phyloP scores from a whole-genome alignment of 73 alveolate genomes.

The Tetrahymena thermophila region DNA sequence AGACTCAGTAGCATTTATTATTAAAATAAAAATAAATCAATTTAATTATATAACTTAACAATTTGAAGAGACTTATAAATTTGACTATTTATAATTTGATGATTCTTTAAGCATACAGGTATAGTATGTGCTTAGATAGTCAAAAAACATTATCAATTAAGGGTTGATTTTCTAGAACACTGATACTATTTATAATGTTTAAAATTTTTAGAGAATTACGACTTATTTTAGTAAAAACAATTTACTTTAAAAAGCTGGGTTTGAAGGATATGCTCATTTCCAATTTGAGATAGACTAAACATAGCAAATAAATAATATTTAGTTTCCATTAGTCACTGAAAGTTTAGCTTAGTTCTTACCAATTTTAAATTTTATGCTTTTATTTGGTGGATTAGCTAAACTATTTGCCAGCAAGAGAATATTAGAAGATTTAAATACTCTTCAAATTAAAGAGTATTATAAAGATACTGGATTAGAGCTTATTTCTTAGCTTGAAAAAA shows the following conservation, averaged over 20 bases:
- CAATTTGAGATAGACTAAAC: not conserved
- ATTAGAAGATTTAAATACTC: not conserved
- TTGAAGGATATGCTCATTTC: not conserved
- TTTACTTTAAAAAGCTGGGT: not conserved
- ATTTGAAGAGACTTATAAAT: not conserved
- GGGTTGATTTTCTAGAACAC: not conserved
- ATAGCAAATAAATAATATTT: not conserved
- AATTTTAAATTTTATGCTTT: not conserved
- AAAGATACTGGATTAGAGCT: not conserved
- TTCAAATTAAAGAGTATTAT: not conserved
- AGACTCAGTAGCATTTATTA: not conserved
- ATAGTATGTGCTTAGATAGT: not conserved
- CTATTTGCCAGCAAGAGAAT: not conserved
- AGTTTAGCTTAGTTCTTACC: not conserved
- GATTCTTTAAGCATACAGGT: not conserved
- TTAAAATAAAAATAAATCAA: not conserved
- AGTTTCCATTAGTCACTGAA: not conserved
- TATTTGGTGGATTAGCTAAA: not conserved
- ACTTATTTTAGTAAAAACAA: not conserved
- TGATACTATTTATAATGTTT: not conserved
- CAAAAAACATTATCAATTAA: not conserved
- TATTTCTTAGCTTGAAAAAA: not conserved
- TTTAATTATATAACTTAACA: not conserved
- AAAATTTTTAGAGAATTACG: not conserved
- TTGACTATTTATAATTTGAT: not conserved